Percentiles rank a stretch among this genome's conserved stretches.
Evolutionary conservation across 2,329 filamentous ascomycete species (phyloP).

Genomic region (Fusarium agapanthi): DNA sequence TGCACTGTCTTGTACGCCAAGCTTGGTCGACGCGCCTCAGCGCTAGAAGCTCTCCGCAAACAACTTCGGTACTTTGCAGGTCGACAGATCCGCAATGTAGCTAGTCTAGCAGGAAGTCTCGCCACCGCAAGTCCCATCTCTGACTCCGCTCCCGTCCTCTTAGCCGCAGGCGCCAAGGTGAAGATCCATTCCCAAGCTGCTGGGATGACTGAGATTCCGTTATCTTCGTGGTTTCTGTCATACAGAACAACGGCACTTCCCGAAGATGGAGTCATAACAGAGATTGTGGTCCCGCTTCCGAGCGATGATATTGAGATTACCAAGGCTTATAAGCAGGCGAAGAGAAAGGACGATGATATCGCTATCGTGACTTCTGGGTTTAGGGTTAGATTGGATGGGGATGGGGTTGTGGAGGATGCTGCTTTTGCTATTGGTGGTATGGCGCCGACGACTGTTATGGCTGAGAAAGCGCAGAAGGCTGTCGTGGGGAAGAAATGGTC

Average conservation of each 20-base stretch:
- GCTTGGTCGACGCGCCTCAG: neutral
- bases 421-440: neutral
- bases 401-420: neutral
- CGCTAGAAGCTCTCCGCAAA: neutral
- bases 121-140: neutral
- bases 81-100: neutral
- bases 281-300: neutral
- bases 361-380: neutral
- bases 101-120: neutral
- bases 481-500: neutral
- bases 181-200: neutral
- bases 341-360: neutral
- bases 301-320: neutral
- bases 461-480: neutral
- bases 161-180: neutral
- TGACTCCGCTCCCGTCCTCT: neutral
- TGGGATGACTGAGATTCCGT: neutral
- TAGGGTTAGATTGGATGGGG: neutral
- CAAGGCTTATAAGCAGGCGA: neutral
- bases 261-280: neutral
- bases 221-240: neutral
- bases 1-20: neutral
- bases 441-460: slow-evolving; percentile 1
- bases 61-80: neutral
- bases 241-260: neutral